phyloP scores from a whole-genome alignment of 2,329 filamentous ascomycete species.

The Fusarium sublunatum region DNA sequence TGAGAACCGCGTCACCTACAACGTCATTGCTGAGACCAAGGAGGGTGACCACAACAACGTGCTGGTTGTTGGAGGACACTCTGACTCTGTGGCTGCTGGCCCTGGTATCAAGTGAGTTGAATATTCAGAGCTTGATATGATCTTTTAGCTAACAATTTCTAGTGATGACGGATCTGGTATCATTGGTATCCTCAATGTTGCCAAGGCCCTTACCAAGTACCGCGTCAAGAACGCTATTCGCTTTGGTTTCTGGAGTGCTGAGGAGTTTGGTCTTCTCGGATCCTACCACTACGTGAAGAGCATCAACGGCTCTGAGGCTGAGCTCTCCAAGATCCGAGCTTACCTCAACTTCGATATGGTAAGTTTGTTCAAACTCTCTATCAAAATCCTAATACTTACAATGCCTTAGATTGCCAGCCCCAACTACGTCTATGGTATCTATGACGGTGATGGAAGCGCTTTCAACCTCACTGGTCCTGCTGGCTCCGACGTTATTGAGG shows the following conservation, averaged over 20 bases:
- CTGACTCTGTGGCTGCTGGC: conserved; percentile 60
- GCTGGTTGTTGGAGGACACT: conserved; percentile 60
- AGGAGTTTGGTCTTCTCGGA: conserved; percentile 61
- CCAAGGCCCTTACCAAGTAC: conserved; percentile 57
- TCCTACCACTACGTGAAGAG: conserved; percentile 62
- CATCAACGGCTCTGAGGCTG: conserved; percentile 55
- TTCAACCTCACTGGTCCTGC: conserved; percentile 65
- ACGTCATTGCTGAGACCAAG: conserved; percentile 63
- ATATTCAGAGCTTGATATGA: not conserved
- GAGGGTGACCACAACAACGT: conserved; percentile 61
- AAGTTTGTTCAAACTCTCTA: conserved; percentile 8
- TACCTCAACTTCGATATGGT: conserved; percentile 70
- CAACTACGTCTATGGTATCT: conserved; percentile 66
- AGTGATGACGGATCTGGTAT: conserved; percentile 69
- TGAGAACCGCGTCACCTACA: conserved; percentile 61
- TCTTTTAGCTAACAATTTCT: not conserved
- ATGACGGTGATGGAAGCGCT: conserved; percentile 69
- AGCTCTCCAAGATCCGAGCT: conserved; percentile 62
- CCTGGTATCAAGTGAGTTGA: conserved; percentile 66
- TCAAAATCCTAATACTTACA: not conserved
- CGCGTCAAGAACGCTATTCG: conserved; percentile 61
- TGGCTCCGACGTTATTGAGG: conserved; percentile 70
- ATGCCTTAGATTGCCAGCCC: conserved; percentile 56
- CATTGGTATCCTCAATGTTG: conserved; percentile 59
- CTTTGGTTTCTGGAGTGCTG: conserved; percentile 64